These are phyloP conservation scores for Solidago caesia DNA, from an alignment of 129 eudicot genomes.

Conservation along the genomic window DNA sequence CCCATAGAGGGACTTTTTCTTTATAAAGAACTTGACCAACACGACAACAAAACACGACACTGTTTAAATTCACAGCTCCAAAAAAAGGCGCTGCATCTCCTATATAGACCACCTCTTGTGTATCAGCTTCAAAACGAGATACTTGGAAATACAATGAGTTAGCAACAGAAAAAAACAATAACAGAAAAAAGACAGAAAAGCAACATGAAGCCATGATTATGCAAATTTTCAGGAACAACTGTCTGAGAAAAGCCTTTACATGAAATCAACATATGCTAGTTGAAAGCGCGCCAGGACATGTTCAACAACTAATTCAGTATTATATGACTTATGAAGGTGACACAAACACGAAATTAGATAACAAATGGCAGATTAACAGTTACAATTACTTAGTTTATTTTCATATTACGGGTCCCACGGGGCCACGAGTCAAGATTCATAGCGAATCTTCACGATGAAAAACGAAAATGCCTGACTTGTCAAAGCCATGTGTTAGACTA, in stretches of 20 bases:
- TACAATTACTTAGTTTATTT: neutral
- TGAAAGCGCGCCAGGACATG: neutral
- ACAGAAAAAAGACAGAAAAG: conserved; percentile 6
- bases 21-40: conserved; percentile 46
- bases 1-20: conserved; percentile 45
- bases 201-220: conserved; percentile 13
- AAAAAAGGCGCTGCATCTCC: conserved; percentile 46
- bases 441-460: neutral
- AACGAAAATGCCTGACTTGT: neutral
- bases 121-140: conserved; percentile 25
- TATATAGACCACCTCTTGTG: conserved; percentile 28
- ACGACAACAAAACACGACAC: conserved; percentile 19
- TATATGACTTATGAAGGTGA: neutral
- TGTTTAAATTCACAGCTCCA: conserved; percentile 43
- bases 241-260: neutral
- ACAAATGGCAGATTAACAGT: conserved; percentile 1
- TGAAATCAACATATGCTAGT: neutral
- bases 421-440: neutral
- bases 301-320: conserved; percentile 18
- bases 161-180: conserved; percentile 15
- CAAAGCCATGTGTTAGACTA: conserved; percentile 24
- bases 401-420: conserved; percentile 19
- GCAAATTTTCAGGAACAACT: conserved; percentile 13
- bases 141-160: conserved; percentile 35
- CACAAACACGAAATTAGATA: conserved; percentile 14